A percentile compares a stretch with the other conserved stretches of the same genome.
phyloP scores from a whole-genome alignment of 768 basidiomycete species.

The Auricularia auricula-judae region DNA sequence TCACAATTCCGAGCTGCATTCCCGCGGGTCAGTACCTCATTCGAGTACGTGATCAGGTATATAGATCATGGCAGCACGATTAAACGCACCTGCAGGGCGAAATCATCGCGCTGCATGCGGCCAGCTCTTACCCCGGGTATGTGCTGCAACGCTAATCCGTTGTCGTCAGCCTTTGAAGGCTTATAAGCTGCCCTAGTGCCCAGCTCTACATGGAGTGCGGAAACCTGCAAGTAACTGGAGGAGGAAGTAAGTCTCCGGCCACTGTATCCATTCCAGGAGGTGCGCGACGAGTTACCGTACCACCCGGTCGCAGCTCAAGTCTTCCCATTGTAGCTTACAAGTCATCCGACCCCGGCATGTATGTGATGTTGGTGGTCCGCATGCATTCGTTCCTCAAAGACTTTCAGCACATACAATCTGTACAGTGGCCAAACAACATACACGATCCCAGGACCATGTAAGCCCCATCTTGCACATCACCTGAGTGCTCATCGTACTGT shows the following conservation, averaged over 20 bases:
- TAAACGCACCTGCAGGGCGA: not conserved
- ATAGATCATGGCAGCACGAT: not conserved
- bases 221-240: constrained; percentile 4
- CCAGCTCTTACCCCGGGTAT: not conserved
- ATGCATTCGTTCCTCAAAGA: not conserved
- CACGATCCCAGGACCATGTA: constrained; percentile 2
- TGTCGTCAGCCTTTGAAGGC: not conserved
- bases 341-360: constrained; percentile 2
- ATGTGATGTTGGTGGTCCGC: not conserved
- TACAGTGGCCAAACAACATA: constrained; percentile 3
- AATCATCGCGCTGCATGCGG: constrained; percentile 1
- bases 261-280: constrained; percentile 4
- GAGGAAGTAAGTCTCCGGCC: constrained; percentile 1
- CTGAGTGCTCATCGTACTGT: not conserved
- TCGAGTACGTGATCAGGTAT: not conserved
- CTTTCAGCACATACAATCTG: not conserved
- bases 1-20: constrained; percentile 5
- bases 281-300: not conserved
- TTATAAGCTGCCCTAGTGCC: not conserved
- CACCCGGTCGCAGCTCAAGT: no score
- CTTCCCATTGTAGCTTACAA: not conserved
- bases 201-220: constrained; percentile 2
- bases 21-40: constrained; percentile 4
- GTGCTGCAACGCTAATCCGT: not conserved
- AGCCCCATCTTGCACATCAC: not conserved